Evolutionary conservation across 2,329 filamentous ascomycete species (phyloP), one percentile per base, ranked within the genome.

Genomic region (Ophiostoma himal-ulmi): DNA sequence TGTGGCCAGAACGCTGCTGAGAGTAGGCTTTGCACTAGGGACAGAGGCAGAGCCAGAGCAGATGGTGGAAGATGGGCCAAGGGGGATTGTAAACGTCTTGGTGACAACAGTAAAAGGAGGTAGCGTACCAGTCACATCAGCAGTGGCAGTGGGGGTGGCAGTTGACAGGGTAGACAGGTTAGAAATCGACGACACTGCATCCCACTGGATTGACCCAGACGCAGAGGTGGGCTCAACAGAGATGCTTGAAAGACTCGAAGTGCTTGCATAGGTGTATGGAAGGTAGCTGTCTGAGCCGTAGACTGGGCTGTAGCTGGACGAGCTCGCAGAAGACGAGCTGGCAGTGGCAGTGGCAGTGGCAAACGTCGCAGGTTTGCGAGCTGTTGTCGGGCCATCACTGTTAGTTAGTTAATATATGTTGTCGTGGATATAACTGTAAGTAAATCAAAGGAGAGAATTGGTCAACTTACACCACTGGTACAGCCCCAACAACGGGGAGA

Each of bases 61-160:
- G 8, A 41, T 5, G 20, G 70, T 44, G 36, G 60, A 65, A 17
- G 67, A 48, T 0, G 37, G 30, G 7, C 64, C 67, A 1, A 72
- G 41, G 22, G 72, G 22, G 13, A 74, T 48, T 4, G 73, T 75
- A n/a, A 73, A 73, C 0, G 71, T 74, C 26, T 72, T 72, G 1
- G 71, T 67, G 11, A 73, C 54, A 0, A 72, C 71, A 2, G 72
- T 73, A 48, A 67, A 48, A 13, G 70, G 26, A 3, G 70, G 36
- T 17, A 67, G 10, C 10, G 65, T 65, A 20, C 34, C 62, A 17
- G 13, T n/a, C 6, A 65, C 17, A 39, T 5, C 57, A 62, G 57
- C 22, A 30, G 13, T 62, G 13, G 11, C 10, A 22, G 26, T 34
- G 14, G 26, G 26, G 3, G 57, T 62, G 13, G 52, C 22, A 57